phyloP scores from a whole-genome alignment of 2,329 filamentous ascomycete genomes.

The Trichophyton simii region DNA sequence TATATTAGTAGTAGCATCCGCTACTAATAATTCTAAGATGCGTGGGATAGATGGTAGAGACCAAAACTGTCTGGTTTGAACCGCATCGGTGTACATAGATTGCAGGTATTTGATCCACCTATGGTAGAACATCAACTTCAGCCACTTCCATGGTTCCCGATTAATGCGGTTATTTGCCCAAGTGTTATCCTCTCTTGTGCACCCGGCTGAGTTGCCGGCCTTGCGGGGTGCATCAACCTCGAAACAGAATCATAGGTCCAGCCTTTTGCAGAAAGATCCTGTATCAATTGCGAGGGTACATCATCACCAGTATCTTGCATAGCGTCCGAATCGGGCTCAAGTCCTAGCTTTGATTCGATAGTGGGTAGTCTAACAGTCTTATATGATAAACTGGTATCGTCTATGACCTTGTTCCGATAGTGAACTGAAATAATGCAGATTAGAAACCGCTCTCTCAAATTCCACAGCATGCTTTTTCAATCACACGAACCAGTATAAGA shows the following conservation, averaged over 20 bases:
- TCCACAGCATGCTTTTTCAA: too few species aligned
- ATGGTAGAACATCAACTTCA: not conserved
- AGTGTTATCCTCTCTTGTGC: constrained; percentile 20
- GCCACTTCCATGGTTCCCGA: constrained; percentile 18
- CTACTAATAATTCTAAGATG: not conserved
- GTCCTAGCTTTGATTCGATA: constrained; percentile 27
- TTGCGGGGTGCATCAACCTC: constrained; percentile 23
- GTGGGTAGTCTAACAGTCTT: constrained; percentile 27
- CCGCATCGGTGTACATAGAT: not conserved
- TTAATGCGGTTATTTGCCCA: constrained; percentile 23
- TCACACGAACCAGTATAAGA: constrained; percentile 25
- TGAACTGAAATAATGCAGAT: constrained; percentile 8
- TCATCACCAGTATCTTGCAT: constrained; percentile 16
- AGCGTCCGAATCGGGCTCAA: constrained; percentile 16
- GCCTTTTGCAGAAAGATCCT: constrained; percentile 24
- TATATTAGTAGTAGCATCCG: not conserved
- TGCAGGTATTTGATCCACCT: not conserved
- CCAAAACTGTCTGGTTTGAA: not conserved
- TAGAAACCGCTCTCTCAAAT: not conserved
- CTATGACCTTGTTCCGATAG: constrained; percentile 29
- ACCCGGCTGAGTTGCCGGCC: constrained; percentile 16
- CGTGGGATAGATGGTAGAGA: not conserved
- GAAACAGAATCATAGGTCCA: constrained; percentile 29
- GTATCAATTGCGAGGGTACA: constrained; percentile 20
- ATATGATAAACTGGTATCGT: constrained; percentile 28